Conservation (phyloP, 441 rosid species). For the Erodium trifolium region DNA sequence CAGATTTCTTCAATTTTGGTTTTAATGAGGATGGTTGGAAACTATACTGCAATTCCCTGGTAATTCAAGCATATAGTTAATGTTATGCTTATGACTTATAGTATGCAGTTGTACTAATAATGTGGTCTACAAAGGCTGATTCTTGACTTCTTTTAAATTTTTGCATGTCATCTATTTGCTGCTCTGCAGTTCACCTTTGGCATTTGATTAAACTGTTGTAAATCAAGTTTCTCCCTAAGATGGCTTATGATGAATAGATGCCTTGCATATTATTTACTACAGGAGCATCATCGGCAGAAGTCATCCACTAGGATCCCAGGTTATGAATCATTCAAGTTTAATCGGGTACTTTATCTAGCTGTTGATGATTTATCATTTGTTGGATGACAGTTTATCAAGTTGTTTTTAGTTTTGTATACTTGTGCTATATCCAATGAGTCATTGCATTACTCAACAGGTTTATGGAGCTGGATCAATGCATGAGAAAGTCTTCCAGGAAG, state of each 20-base stretch:
- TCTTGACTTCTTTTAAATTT: constrained; percentile 5
- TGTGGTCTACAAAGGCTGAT: background rate
- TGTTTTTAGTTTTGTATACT: background rate
- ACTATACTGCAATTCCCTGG: constrained; percentile 39
- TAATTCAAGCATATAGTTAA: constrained; percentile 19
- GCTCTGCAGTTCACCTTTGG: background rate
- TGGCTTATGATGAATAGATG: constrained; percentile 7
- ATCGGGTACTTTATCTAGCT: constrained; percentile 23
- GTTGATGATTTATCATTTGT: constrained; percentile 9
- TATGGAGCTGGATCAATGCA: constrained; percentile 17
- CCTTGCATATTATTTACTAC: constrained; percentile 12
- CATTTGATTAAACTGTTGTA: background rate
- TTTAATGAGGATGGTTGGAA: constrained; percentile 51
- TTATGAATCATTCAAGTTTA: constrained; percentile 19
- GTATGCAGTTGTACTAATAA: background rate
- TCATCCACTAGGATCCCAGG: constrained; percentile 18
- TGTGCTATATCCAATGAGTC: background rate
- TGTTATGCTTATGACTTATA: background rate
- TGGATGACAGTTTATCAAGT: constrained; percentile 11
- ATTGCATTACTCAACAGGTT: constrained; percentile 22
- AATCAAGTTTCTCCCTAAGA: constrained; percentile 5
- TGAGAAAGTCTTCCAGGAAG: constrained; percentile 17
- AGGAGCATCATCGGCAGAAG: constrained; percentile 30
- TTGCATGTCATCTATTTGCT: background rate
- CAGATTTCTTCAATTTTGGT: constrained; percentile 52